Evolutionary conservation across 495 filamentous ascomycete genomes (phyloP).

Genomic region (Podospora conica): DNA sequence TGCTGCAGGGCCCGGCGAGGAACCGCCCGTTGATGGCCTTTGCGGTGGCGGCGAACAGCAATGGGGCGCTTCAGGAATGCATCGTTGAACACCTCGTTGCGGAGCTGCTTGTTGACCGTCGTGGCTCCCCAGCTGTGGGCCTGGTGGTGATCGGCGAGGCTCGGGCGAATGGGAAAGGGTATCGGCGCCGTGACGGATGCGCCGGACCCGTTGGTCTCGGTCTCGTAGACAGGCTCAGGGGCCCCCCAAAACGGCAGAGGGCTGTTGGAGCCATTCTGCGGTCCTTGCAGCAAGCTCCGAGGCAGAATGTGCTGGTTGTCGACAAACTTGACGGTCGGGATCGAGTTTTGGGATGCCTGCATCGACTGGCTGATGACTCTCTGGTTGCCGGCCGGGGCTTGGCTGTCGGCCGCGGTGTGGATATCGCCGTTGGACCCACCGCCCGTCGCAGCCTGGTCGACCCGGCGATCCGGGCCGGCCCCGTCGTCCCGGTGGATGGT

Average conservation of each 20-base stretch:
- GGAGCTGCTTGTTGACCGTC: slow-evolving; percentile 77
- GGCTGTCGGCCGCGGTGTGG: slow-evolving; percentile 7
- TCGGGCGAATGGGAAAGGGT: slow-evolving; percentile 27
- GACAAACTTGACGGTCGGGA: slow-evolving; percentile 90
- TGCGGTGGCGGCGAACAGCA: slow-evolving; percentile 49
- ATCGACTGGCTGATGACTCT: slow-evolving; percentile 78
- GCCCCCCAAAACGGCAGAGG: slow-evolving; percentile 31
- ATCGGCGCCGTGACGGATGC: neutral
- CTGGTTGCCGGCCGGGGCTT: slow-evolving; percentile 29
- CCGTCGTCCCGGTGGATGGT: slow-evolving; percentile 40
- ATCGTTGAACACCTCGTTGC: slow-evolving; percentile 89
- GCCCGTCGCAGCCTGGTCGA: slow-evolving; percentile 5
- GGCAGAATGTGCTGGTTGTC: slow-evolving; percentile 96
- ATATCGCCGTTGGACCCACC: slow-evolving; percentile 17
- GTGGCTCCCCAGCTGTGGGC: slow-evolving; percentile 92
- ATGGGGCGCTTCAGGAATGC: slow-evolving; percentile 84
- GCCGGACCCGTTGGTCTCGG: neutral
- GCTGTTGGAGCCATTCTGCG: slow-evolving; percentile 14
- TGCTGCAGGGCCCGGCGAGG: slow-evolving; percentile 39
- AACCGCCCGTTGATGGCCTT: slow-evolving; percentile 57
- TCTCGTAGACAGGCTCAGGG: slow-evolving; percentile 25
- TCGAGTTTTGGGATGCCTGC: slow-evolving; percentile 38
- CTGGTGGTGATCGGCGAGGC: slow-evolving; percentile 43
- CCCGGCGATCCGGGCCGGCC: slow-evolving; percentile 14
- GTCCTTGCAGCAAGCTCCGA: slow-evolving; percentile 59